Evolutionary conservation across 306 rosid genomes (phyloP), one percentile per base, ranked within the genome.

Genomic region (Vigna nakashimae): DNA sequence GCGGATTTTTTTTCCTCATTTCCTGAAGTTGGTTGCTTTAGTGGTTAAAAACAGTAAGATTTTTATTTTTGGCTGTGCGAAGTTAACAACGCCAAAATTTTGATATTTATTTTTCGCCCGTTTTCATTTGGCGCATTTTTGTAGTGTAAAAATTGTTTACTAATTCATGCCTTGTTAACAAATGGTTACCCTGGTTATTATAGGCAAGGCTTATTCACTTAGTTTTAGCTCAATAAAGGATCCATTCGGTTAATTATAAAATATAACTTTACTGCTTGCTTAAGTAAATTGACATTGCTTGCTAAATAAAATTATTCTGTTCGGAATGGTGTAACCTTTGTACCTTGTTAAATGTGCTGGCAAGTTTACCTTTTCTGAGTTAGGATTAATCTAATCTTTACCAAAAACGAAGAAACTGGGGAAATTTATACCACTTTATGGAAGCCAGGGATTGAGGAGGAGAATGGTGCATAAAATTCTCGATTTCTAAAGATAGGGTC

Each of bases 81-180:
- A 20, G 58, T 69, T 82, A 63, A 56, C 73, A 74, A 82, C 57
- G 66, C 73, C 76, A 74, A 74, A 82, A 38, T 85, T 82, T 85
- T 78, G 82, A 78, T 32, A n/a, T 84, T 26, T 26, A 2, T 80
- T 51, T 76, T 50, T 68, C 68, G 49, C 51, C 71, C 18, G 34
- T 53, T 56, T 71, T 28, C 66, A 42, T 77, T 50, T 81, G 71
- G 78, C 71, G 69, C 65, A 49, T 34, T 78, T 69, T 48, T 79
- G 63, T 74, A 34, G 82, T 43, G 74, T 46, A 45, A 7, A 71
- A 36, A 28, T 34, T 60, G 46, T 55, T 56, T 56, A 36, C 46
- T 56, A 60, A 57, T 59, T 57, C 68, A 59, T 69, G 62, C 34
- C 16, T 18, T 62, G 48, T 63, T 49, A 58, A 34, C 69, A 18